Evolutionary conservation across 2,329 filamentous ascomycete species (phyloP), one percentile per base, ranked within the genome.

Genomic region (Macrophomina pseudophaseolina): DNA sequence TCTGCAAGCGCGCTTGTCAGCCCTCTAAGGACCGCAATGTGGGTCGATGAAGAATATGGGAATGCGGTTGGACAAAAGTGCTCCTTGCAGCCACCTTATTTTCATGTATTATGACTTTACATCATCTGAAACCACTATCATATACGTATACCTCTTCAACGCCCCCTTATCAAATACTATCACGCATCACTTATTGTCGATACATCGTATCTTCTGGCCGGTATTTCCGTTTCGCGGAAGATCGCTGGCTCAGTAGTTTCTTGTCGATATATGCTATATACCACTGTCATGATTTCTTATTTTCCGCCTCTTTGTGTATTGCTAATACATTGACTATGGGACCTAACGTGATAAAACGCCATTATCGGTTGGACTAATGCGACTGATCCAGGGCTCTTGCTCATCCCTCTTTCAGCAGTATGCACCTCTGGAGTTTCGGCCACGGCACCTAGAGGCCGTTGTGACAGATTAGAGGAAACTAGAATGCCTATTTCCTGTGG

Each of bases 241-340:
- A 35, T 44, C 23, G 30, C 28, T 9, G 44, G 16, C 16, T 38
- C 9, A 44, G 5, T 62, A 62, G 16, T 28, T 62, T 62, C 58
- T 62, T 62, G 42, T 62, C 33, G 58, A 62, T 62, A 62, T 49
- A 62, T 62, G 58, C 44, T 62, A 62, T 62, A 62, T 62, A 62
- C 58, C 58, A 62, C 40, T 32, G 1, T 16, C 56, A 23, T 28
- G 30, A 28, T 18, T n/a, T 62, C 38, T 38, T 49, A 18, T 12
- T n/a, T 35, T 59, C 18, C 30, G 12, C 14, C 42, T n/a, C 18
- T 54, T 16, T 23, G 23, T 23, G 23, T 23, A 23, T 23, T 23
- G 23, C 23, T 23, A 23, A 23, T 23, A 2, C 23, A 23, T 23
- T 23, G 23, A 23, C 23, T 2, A 23, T 23, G 23, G 23, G 23